A percentile compares a stretch with the other conserved stretches of the same genome.
Evolutionary conservation across 2,329 filamentous ascomycete genomes (phyloP).

Genomic region (Alternaria incomplexa): DNA sequence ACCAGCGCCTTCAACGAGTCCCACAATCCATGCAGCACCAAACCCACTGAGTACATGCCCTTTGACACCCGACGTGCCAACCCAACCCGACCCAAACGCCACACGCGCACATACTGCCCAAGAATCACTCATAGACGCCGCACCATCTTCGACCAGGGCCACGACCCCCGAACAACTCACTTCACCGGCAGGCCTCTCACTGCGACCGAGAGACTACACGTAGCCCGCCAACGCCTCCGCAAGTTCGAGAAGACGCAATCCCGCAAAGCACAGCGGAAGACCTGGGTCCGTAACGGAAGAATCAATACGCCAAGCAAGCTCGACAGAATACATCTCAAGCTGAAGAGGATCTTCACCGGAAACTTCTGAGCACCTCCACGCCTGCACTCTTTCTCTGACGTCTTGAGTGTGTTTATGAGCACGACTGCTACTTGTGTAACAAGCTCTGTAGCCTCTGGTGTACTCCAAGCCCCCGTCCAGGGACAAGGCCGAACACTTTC

Average conservation of each 20-base stretch:
- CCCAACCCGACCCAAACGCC: background rate
- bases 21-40: background rate
- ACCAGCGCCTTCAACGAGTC: background rate
- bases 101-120: background rate
- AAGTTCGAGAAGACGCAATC: constrained; percentile 9
- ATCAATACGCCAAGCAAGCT: background rate
- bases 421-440: background rate
- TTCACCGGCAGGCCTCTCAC: constrained; percentile 4
- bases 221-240: constrained; percentile 9
- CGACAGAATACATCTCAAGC: background rate
- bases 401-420: constrained; percentile 2
- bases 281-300: background rate
- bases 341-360: constrained; percentile 1
- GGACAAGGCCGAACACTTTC: background rate
- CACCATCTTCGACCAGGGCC: background rate
- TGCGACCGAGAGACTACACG: constrained; percentile 2
- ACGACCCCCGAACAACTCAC: background rate
- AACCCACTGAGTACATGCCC: constrained; percentile 1
- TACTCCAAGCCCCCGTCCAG: background rate
- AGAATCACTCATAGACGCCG: background rate
- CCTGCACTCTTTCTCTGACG: background rate
- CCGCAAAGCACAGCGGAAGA: background rate
- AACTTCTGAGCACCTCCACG: background rate
- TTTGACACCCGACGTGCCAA: background rate
- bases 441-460: background rate